Base-by-base conservation (phyloP, 768 basidiomycete species). In the Tephrocybe rancida region DNA sequence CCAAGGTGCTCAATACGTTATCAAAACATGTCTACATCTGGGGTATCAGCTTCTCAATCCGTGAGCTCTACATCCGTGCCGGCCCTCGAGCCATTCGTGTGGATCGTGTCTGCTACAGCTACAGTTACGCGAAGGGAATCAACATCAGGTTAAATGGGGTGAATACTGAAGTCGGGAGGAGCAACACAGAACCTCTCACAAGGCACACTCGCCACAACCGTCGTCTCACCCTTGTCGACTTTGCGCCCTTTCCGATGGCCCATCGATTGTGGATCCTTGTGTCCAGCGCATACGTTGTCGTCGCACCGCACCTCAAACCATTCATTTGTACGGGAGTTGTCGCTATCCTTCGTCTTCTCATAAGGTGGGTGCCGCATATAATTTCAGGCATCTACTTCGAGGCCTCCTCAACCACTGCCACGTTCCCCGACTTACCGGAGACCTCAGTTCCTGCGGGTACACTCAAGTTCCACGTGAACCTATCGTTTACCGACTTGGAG, bases 11-110 rank as follows among this genome's bases (percentile, higher is more conserved):
- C 27, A 73, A 78, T 46, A 75, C 78, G 38, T 70, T 84, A 50
- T 86, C 86, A 18, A 78, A 78, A 43, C 84, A 79, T 59, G 72
- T 91, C 55, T 83, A 85, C 26, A 77, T 90, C 29, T 81, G 84
- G 34, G 90, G 86, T 65, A 79, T 91, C 51, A 91, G 90, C 64
- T 81, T 87, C 49, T 92, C 90, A 18, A 83, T 92, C 54, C 85
- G 88, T 48, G 90, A 90, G 29, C 72, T 92, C 19, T 90, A 86
- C 67, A 78, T 89, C 55, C 78, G 82, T 42, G 74, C 73, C 26
- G 84, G 85, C 25, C 69, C 65, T 44, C 71, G 76, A 48, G 80
- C 77, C 24, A 81, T 81, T 71, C 79, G 76, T 25, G 75, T 87
- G n/a, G 88, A 91, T 53, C 84, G 90, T 48, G 80, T 92, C 42